Base-by-base conservation (phyloP, 169 alveolate genomes). In the Babesia microti region DNA sequence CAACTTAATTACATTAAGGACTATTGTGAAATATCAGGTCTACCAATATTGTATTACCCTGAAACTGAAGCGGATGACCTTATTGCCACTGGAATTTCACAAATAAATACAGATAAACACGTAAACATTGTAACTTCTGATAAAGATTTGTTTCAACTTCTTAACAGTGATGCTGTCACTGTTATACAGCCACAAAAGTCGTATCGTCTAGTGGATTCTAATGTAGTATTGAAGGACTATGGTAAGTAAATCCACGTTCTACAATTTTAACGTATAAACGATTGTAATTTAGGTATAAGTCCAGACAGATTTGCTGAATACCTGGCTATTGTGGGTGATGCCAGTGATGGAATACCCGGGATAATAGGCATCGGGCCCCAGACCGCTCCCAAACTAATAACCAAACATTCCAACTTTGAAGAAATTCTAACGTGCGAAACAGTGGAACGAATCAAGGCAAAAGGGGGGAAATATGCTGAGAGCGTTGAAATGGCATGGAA, bases 291-390 rank as follows among this genome's bases (percentile, higher is more conserved):
- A 59, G 72, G 72, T 7, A 56, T 65, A 33, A 59, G 29, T 14
- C 76, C 76, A 17, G 70, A 41, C 4, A 47, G 76, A 19, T 65
- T 65, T 22, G 55, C 82, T 48, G 85, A 76, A 39, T 76, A 76
- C 32, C 56, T 76, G 35, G 79, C 79, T 9, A 48, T 76, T 18
- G 79, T 70, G 29, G 85, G 85, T 23, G 85, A 76, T 50, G 32
- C 73, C 22, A 67, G 82, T 3, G 85, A 76, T 50, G 72, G 72
- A 14, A 69, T 76, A 22, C 69, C 82, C 18, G 85, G 85, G 3
- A 59, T 76, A 12, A 70, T 75, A 59, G 72, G 69, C 41, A 66
- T 76, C 15, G 85, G 85, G n/a, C 82, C 78, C 9, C 68, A 76
- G 40, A 76, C 81, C 15, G 79, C 82, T n/a, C 78, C 75, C 12